A percentile compares a stretch with the other conserved stretches of the same genome.
phyloP scores from a whole-genome alignment of 805 yeast species.

The Wickerhamomyces queroliae region DNA sequence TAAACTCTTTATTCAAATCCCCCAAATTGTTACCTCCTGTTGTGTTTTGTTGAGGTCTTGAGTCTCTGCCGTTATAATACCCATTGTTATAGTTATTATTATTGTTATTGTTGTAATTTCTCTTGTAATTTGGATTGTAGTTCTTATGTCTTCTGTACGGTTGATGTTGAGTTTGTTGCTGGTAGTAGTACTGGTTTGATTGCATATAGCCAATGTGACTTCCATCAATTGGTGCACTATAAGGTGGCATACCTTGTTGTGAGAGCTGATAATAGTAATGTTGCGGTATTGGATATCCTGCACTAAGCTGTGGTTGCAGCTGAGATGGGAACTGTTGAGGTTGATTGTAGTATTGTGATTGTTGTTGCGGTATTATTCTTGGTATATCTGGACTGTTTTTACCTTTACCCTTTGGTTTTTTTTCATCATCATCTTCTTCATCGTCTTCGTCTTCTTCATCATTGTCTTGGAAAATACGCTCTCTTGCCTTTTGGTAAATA shows the following conservation, averaged over 20 bases:
- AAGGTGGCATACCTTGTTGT: background rate
- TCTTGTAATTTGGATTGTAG: background rate
- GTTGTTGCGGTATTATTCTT: conserved; percentile 8
- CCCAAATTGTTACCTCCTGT: background rate
- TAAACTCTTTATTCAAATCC: background rate
- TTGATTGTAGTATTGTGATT: background rate
- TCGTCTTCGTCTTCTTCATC: conserved; percentile 26
- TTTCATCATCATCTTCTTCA: conserved; percentile 18
- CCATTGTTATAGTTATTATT: conserved; percentile 2
- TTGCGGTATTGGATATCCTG: conserved; percentile 2
- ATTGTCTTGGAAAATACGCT: conserved; percentile 28
- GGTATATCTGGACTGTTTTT: conserved; percentile 6
- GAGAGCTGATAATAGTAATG: conserved; percentile 6
- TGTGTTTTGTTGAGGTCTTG: background rate
- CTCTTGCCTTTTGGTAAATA: conserved; percentile 33
- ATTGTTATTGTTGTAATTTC: conserved; percentile 2
- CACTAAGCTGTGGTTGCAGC: background rate
- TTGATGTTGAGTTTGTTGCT: background rate
- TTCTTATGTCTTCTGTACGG: background rate
- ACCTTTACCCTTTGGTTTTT: conserved; percentile 8
- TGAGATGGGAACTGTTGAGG: conserved; percentile 1
- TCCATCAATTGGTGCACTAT: background rate
- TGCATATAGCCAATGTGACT: too few species aligned
- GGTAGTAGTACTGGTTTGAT: background rate
- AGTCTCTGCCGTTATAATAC: conserved; percentile 4